These are phyloP conservation scores for Berkeleyomyces rouxiae DNA, from an alignment of 2,329 filamentous ascomycete genomes.

Conservation along the genomic window DNA sequence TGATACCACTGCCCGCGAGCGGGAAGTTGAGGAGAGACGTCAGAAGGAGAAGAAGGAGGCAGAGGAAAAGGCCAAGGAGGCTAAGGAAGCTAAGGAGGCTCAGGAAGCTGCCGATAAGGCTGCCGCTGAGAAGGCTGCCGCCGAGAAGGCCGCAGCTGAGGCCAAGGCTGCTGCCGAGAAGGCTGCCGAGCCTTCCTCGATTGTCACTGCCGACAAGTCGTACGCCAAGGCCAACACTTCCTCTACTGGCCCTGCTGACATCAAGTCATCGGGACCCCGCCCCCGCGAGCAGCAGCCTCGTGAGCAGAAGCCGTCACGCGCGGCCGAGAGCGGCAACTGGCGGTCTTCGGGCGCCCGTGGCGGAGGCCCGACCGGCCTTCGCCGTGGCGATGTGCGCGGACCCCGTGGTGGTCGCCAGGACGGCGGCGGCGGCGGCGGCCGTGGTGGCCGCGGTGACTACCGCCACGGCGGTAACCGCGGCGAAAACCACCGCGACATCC, in stretches of 20 bases:
- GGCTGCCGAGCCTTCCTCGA: slow-evolving; percentile 19
- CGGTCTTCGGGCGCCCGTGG: slow-evolving; percentile 29
- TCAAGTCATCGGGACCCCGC: background rate
- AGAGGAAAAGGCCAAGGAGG: slow-evolving; percentile 74
- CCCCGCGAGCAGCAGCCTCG: slow-evolving; percentile 27
- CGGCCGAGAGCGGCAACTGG: slow-evolving; percentile 44
- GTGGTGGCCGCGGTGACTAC: background rate
- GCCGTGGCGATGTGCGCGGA: slow-evolving; percentile 29
- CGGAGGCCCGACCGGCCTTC: slow-evolving; percentile 28
- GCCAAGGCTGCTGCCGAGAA: slow-evolving; percentile 21
- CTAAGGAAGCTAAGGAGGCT: slow-evolving; percentile 49
- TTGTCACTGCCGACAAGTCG: slow-evolving; percentile 26
- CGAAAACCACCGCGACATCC: slow-evolving; percentile 16
- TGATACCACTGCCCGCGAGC: slow-evolving; percentile 78
- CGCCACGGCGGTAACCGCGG: slow-evolving; percentile 1
- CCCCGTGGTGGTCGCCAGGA: slow-evolving; percentile 19
- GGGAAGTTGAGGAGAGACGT: slow-evolving; percentile 78
- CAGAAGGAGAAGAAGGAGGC: slow-evolving; percentile 59
- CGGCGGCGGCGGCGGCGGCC: background rate
- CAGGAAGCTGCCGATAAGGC: slow-evolving; percentile 27
- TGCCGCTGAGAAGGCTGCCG: slow-evolving; percentile 20
- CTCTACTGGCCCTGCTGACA: background rate
- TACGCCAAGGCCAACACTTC: background rate
- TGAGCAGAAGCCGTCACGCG: slow-evolving; percentile 33
- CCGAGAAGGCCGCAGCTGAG: slow-evolving; percentile 21